Evolutionary conservation across 1,284 basidiomycete species (phyloP).

Genomic region (Ceratobasidium sp.): DNA sequence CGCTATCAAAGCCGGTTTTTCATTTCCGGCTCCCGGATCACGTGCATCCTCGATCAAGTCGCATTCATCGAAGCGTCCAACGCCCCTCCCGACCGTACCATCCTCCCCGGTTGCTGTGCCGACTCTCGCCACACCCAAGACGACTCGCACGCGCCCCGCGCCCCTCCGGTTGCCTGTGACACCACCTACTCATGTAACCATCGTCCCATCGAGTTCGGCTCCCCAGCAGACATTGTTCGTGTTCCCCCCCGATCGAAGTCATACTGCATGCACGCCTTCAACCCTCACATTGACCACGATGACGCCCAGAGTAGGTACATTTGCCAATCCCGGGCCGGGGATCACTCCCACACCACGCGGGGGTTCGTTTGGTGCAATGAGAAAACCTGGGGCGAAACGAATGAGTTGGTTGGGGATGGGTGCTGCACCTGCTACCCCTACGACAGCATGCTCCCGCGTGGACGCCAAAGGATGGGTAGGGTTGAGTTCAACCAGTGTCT

Average conservation of each 20-base stretch:
- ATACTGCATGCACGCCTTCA: slow-evolving; percentile 63
- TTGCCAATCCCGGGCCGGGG: background rate
- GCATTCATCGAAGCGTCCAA: slow-evolving; percentile 22
- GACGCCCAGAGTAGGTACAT: slow-evolving; percentile 51
- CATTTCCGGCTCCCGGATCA: slow-evolving; percentile 26
- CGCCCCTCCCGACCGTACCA: slow-evolving; percentile 32
- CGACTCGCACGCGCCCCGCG: slow-evolving; percentile 23
- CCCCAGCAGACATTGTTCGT: slow-evolving; percentile 75
- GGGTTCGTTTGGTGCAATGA: slow-evolving; percentile 45
- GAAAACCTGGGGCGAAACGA: slow-evolving; percentile 65
- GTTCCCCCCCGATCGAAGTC: slow-evolving; percentile 62
- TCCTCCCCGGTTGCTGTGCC: slow-evolving; percentile 37
- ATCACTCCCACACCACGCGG: slow-evolving; percentile 29
- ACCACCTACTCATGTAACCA: slow-evolving; percentile 14
- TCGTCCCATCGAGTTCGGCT: slow-evolving; percentile 37
- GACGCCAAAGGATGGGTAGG: slow-evolving; percentile 77
- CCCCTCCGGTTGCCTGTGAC: slow-evolving; percentile 31
- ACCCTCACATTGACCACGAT: slow-evolving; percentile 73
- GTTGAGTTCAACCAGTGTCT: slow-evolving; percentile 51
- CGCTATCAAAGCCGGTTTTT: slow-evolving; percentile 22
- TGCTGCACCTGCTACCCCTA: slow-evolving; percentile 66
- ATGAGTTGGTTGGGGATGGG: slow-evolving; percentile 70
- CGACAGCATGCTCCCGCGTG: slow-evolving; percentile 79
- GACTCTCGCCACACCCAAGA: slow-evolving; percentile 34
- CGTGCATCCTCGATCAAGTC: slow-evolving; percentile 33